Conservation (phyloP, 169 alveolate genomes). For the Plasmodium vivax region DNA sequence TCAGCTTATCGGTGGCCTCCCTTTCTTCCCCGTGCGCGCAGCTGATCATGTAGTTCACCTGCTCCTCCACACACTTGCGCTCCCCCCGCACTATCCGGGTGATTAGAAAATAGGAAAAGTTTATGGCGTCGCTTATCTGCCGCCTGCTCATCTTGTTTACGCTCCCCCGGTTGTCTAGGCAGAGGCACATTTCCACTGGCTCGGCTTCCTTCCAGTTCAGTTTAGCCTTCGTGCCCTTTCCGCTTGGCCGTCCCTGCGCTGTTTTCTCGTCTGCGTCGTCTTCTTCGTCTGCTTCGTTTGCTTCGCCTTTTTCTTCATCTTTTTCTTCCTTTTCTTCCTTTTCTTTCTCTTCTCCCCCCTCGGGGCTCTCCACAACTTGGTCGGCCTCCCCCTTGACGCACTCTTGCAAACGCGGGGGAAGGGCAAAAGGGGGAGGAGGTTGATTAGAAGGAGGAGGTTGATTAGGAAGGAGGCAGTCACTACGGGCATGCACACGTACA, state of each 20-base stretch:
- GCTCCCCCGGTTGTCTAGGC: conserved; percentile 68
- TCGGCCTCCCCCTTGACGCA: neutral
- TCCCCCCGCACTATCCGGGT: conserved; percentile 48
- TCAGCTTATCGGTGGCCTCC: conserved; percentile 6
- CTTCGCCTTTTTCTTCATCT: neutral
- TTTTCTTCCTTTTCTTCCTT: neutral
- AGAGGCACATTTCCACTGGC: conserved; percentile 50
- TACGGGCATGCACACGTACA: neutral
- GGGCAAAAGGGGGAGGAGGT: too few relatives aligned
- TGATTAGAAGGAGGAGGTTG: neutral
- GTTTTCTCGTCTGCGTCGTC: neutral
- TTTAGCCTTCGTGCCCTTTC: neutral
- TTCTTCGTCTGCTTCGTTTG: neutral
- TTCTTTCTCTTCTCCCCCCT: neutral
- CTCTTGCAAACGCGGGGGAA: neutral
- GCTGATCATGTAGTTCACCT: conserved; percentile 51
- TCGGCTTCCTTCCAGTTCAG: neutral
- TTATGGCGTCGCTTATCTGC: neutral
- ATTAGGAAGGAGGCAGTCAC: neutral
- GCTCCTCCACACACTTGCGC: conserved; percentile 27
- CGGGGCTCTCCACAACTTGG: neutral
- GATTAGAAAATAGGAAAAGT: conserved; percentile 36
- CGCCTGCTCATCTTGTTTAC: conserved; percentile 17
- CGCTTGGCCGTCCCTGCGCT: neutral
- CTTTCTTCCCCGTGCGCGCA: conserved; percentile 34